phyloP scores from a whole-genome alignment of 805 yeast species.

The Candida railenensis region DNA sequence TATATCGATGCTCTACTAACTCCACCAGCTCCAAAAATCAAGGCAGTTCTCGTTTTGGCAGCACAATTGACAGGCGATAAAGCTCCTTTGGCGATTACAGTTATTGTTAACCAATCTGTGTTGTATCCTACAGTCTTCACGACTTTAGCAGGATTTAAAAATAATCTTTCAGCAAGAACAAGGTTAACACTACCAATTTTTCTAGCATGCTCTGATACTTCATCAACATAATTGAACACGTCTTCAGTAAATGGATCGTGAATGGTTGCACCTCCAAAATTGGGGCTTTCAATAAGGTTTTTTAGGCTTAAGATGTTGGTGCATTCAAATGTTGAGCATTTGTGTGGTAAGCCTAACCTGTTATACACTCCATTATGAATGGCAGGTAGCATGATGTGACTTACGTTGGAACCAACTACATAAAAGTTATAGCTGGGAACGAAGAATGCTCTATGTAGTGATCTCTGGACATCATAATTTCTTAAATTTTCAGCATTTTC shows the following conservation, averaged over 20 bases:
- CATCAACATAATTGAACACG: slow-evolving; percentile 12
- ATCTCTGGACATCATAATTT: slow-evolving; percentile 7
- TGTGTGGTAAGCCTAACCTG: slow-evolving; percentile 14
- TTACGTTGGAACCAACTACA: slow-evolving; percentile 12
- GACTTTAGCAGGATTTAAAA: slow-evolving; percentile 10
- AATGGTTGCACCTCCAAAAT: slow-evolving; percentile 16
- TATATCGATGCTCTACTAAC: slow-evolving; percentile 16
- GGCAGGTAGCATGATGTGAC: slow-evolving; percentile 11
- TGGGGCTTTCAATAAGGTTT: slow-evolving; percentile 9
- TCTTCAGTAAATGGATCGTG: slow-evolving; percentile 13
- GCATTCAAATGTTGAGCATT: slow-evolving; percentile 10
- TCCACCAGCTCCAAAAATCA: slow-evolving; percentile 18
- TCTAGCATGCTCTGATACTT: slow-evolving; percentile 12
- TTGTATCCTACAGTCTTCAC: slow-evolving; percentile 14
- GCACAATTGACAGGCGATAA: slow-evolving; percentile 17
- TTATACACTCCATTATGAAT: slow-evolving; percentile 11
- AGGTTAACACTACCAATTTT: slow-evolving; percentile 14
- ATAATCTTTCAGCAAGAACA: slow-evolving; percentile 10
- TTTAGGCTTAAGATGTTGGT: slow-evolving; percentile 7
- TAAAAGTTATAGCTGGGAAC: slow-evolving; percentile 12
- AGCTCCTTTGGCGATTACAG: slow-evolving; percentile 7
- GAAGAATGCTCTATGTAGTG: slow-evolving; percentile 10
- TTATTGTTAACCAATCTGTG: slow-evolving; percentile 18
- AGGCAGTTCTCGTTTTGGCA: slow-evolving; percentile 11
- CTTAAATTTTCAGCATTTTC: neutral